Conservation (phyloP, 352 stramenopile genomes). For the Aphanomyces astaci region DNA sequence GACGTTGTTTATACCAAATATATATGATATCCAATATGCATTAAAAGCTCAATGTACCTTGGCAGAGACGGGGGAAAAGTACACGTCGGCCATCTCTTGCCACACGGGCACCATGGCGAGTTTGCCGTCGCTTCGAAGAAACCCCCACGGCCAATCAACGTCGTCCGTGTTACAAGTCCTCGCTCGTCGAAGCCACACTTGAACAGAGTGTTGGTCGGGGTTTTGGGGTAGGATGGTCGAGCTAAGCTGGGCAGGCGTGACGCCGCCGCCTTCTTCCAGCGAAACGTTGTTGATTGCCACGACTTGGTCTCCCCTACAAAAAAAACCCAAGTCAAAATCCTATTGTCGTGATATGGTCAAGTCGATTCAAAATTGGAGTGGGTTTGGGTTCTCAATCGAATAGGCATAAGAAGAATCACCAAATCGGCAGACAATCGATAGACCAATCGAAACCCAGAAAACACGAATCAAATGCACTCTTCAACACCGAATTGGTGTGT, state of each 20-base stretch:
- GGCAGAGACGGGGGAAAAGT: constrained; percentile 30
- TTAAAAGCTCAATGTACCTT: constrained; percentile 15
- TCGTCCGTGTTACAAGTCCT: constrained; percentile 27
- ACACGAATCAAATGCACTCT: too few relatives aligned
- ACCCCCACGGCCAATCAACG: constrained; percentile 69
- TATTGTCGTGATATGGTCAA: too few relatives aligned
- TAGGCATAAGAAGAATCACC: too few relatives aligned
- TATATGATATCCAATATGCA: too few relatives aligned
- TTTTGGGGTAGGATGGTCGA: constrained; percentile 32
- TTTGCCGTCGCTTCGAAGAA: constrained; percentile 72
- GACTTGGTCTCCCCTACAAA: constrained; percentile 40
- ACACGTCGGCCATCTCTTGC: constrained; percentile 56
- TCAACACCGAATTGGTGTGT: too few relatives aligned
- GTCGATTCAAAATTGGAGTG: too few relatives aligned
- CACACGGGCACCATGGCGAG: constrained; percentile 80
- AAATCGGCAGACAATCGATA: too few relatives aligned
- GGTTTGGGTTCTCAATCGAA: too few relatives aligned
- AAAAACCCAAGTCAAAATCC: too few relatives aligned
- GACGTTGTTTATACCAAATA: too few relatives aligned
- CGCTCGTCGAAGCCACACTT: constrained; percentile 48
- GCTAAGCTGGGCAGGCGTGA: constrained; percentile 26
- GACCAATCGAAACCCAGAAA: too few relatives aligned
- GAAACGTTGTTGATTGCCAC: constrained; percentile 51
- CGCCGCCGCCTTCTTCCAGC: constrained; percentile 34
- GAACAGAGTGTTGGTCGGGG: constrained; percentile 30